Conservation (phyloP, 176 grass and related monocot species). For the Triticum timopheevii region DNA sequence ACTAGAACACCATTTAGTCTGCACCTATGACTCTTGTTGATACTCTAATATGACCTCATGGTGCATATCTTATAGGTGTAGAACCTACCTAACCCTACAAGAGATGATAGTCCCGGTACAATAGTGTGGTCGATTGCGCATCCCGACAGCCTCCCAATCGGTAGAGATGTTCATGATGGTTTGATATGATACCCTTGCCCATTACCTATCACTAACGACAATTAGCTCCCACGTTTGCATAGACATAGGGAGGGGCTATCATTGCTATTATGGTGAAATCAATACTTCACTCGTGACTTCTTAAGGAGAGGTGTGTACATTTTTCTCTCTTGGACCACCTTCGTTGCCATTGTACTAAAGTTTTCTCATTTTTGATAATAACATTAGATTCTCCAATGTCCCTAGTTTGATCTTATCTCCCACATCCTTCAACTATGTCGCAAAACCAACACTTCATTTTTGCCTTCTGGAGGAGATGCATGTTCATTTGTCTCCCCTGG, state of each 20-base stretch:
- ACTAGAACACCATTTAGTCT: too few relatives aligned
- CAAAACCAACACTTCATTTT: not conserved
- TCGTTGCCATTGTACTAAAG: too few relatives aligned
- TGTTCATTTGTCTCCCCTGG: too few relatives aligned
- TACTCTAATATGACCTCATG: too few relatives aligned
- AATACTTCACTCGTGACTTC: not conserved
- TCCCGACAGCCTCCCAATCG: not conserved
- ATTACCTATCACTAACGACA: not conserved
- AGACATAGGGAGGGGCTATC: not conserved
- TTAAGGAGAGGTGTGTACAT: too few relatives aligned
- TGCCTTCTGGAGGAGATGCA: not conserved
- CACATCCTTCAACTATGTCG: too few relatives aligned
- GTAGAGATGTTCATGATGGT: not conserved
- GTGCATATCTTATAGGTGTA: not conserved
- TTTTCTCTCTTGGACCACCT: too few relatives aligned
- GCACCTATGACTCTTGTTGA: too few relatives aligned
- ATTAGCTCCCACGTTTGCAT: not conserved
- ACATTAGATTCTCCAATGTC: too few relatives aligned
- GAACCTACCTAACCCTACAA: not conserved
- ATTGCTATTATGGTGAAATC: not conserved
- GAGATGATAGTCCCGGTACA: not conserved
- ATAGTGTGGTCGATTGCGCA: not conserved
- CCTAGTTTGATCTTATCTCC: too few relatives aligned
- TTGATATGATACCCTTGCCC: not conserved
- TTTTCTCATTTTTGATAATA: too few relatives aligned